phyloP scores from a whole-genome alignment of 1,284 basidiomycete genomes.

The Kalmanozyma brasiliensis region DNA sequence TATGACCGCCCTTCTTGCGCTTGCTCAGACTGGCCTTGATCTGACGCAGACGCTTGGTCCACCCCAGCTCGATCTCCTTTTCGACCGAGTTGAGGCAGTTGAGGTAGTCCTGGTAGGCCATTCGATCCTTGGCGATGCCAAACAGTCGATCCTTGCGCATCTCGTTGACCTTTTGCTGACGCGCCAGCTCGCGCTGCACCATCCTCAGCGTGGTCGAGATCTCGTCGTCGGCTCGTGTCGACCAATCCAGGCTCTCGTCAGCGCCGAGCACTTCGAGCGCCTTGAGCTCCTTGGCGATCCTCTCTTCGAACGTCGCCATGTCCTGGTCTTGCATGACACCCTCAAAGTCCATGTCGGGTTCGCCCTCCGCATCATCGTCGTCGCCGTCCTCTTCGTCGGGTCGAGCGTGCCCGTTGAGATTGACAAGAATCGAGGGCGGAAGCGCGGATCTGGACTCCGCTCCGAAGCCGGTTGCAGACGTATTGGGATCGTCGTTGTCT shows the following conservation, averaged over 20 bases:
- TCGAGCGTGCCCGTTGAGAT: constrained; percentile 25
- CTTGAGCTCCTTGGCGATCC: constrained; percentile 72
- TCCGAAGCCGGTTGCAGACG: constrained; percentile 1
- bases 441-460: constrained; percentile 13
- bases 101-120: constrained; percentile 77
- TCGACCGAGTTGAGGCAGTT: constrained; percentile 62
- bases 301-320: constrained; percentile 72
- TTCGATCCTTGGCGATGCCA: constrained; percentile 82
- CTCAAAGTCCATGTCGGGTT: constrained; percentile 27
- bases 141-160: constrained; percentile 80
- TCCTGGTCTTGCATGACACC: constrained; percentile 65
- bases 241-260: constrained; percentile 68
- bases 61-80: constrained; percentile 64
- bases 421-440: constrained; percentile 11
- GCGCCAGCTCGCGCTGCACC: constrained; percentile 83
- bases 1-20: constrained; percentile 58
- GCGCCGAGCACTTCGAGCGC: constrained; percentile 71
- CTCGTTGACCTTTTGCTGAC: constrained; percentile 83
- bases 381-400: constrained; percentile 37
- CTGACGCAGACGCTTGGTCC: constrained; percentile 62
- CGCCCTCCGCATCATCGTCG: constrained; percentile 49
- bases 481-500: constrained; percentile 7
- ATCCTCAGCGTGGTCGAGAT: constrained; percentile 88
- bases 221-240: constrained; percentile 78
- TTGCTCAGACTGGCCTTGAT: constrained; percentile 63